phyloP scores from a whole-genome alignment of 2,329 filamentous ascomycete species.

The Apiospora malaysiana region DNA sequence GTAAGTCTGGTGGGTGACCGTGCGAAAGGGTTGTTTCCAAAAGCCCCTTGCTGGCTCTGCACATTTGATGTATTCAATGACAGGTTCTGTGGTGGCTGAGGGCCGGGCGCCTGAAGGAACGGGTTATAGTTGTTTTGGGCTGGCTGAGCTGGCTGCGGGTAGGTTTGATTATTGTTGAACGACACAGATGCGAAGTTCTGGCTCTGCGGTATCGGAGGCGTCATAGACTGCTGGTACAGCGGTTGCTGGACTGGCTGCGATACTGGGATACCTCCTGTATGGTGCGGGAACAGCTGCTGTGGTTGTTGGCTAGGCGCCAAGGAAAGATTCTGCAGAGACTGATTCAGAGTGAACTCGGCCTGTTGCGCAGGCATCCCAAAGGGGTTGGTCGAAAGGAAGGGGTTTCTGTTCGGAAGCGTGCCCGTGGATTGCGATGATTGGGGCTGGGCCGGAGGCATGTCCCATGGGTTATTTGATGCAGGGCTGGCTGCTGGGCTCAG shows the following conservation, averaged over 20 bases:
- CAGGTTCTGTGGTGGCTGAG: slow-evolving; percentile 39
- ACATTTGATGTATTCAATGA: slow-evolving; percentile 37
- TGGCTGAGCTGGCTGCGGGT: slow-evolving; percentile 46
- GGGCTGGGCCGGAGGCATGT: slow-evolving; percentile 60
- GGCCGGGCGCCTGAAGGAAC: slow-evolving; percentile 48
- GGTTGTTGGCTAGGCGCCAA: slow-evolving; percentile 55
- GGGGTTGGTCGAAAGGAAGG: slow-evolving; percentile 70
- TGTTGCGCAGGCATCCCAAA: slow-evolving; percentile 62
- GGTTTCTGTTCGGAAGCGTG: slow-evolving; percentile 62
- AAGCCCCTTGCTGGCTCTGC: slow-evolving; percentile 36
- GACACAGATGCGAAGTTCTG: slow-evolving; percentile 47
- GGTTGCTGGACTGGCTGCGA: slow-evolving; percentile 49
- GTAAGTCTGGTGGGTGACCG: slow-evolving; percentile 39
- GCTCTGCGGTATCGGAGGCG: slow-evolving; percentile 49
- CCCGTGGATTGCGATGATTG: slow-evolving; percentile 71
- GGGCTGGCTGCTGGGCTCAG: slow-evolving; percentile 39
- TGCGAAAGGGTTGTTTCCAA: slow-evolving; percentile 39
- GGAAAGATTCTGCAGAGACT: slow-evolving; percentile 78
- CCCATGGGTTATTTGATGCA: slow-evolving; percentile 69
- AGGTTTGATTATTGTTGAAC: slow-evolving; percentile 52
- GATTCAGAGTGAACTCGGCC: slow-evolving; percentile 56
- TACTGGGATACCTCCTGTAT: slow-evolving; percentile 67
- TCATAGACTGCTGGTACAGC: slow-evolving; percentile 51
- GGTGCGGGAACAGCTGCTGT: slow-evolving; percentile 75
- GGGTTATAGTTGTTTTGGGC: slow-evolving; percentile 56